These are phyloP conservation scores for Fusarium musae DNA, from an alignment of 2,329 filamentous ascomycete genomes.

Conservation along the genomic window DNA sequence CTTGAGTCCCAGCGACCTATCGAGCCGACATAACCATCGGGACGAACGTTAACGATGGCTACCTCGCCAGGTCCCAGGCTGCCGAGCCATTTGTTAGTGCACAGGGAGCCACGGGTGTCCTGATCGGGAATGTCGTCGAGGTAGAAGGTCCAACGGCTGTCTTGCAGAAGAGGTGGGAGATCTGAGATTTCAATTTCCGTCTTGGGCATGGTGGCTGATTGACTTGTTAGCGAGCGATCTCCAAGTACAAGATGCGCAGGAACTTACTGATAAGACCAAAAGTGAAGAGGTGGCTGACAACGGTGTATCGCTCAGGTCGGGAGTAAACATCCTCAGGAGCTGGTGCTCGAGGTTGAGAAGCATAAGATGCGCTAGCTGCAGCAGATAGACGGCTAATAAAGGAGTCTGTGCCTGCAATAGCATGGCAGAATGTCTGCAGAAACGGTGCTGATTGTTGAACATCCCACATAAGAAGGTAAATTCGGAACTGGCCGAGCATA, in stretches of 20 bases:
- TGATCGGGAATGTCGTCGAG: conserved; percentile 71
- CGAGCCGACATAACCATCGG: conserved; percentile 80
- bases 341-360: conserved; percentile 64
- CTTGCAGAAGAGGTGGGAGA: conserved; percentile 69
- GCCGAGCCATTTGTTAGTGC: conserved; percentile 77
- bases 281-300: conserved; percentile 75
- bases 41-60: conserved; percentile 74
- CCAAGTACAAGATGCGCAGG: background rate
- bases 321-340: conserved; percentile 73
- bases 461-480: conserved; percentile 77
- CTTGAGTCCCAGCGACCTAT: conserved; percentile 65
- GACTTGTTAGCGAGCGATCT: conserved; percentile 19
- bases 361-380: conserved; percentile 71
- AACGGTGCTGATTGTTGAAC: conserved; percentile 66
- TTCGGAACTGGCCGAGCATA: conserved; percentile 79
- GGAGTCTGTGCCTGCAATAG: conserved; percentile 61
- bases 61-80: conserved; percentile 66
- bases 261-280: conserved; percentile 73
- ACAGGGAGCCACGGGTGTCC: conserved; percentile 62
- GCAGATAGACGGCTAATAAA: conserved; percentile 69
- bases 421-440: conserved; percentile 67
- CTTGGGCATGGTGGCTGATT: conserved; percentile 68
- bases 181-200: conserved; percentile 72
- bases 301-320: conserved; percentile 74
- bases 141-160: conserved; percentile 78